Evolutionary conservation across 1,139 yeast species (phyloP).

Genomic region (Tardiomyces depauwii): DNA sequence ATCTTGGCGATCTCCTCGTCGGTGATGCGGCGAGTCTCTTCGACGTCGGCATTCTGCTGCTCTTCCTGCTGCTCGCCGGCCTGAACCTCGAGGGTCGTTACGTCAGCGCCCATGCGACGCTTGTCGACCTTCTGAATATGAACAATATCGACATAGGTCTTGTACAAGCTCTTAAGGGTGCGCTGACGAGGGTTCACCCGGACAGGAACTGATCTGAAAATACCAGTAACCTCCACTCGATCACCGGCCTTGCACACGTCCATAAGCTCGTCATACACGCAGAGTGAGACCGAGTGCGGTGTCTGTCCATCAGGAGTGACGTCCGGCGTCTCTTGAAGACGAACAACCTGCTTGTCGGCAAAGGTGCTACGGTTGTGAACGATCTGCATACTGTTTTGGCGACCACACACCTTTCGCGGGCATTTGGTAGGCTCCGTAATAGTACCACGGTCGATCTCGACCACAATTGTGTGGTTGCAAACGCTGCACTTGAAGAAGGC

Average conservation of each 20-base stretch:
- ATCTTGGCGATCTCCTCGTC: conserved; percentile 61
- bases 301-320: conserved; percentile 98
- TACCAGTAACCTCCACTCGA: conserved; percentile 89
- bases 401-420: conserved; percentile 82
- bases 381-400: conserved; percentile 76
- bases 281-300: conserved; percentile 88
- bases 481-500: conserved; percentile 94
- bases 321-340: conserved; percentile 95
- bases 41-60: conserved; percentile 38
- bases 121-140: conserved; percentile 82
- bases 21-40: conserved; percentile 59
- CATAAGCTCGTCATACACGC: conserved; percentile 93
- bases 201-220: conserved; percentile 86
- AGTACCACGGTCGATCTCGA: conserved; percentile 88
- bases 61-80: conserved; percentile 31
- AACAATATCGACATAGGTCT: conserved; percentile 89
- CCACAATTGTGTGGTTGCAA: conserved; percentile 86
- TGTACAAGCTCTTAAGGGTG: conserved; percentile 71
- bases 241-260: conserved; percentile 97
- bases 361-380: conserved; percentile 87
- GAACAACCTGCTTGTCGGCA: conserved; percentile 90
- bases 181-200: conserved; percentile 80
- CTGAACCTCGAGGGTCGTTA: conserved; percentile 45
- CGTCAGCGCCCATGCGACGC: conserved; percentile 71
- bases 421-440: conserved; percentile 90